These are phyloP conservation scores for Melampsora larici-populina DNA, from an alignment of 1,284 basidiomycete species.

Conservation along the genomic window DNA sequence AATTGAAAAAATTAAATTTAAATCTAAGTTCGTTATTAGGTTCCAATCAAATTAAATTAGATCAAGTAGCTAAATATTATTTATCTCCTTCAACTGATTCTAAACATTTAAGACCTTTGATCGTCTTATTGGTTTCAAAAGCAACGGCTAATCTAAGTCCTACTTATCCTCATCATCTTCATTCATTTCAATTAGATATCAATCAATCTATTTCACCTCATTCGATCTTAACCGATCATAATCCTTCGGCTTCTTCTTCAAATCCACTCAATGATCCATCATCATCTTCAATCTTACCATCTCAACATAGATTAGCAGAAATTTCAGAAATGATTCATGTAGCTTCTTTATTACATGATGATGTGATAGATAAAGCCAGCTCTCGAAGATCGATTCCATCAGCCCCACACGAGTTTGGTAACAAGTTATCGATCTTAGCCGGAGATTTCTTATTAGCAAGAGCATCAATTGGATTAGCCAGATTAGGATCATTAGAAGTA, in stretches of 20 bases:
- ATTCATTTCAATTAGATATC: neutral
- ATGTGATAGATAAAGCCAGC: conserved; percentile 82
- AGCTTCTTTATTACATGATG: conserved; percentile 91
- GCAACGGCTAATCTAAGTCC: conserved; percentile 79
- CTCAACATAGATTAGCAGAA: conserved; percentile 86
- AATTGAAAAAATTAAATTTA: conserved; percentile 71
- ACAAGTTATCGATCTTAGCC: conserved; percentile 88
- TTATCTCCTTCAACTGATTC: conserved; percentile 67
- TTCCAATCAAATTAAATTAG: conserved; percentile 79
- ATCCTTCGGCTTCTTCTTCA: neutral
- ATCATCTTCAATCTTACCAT: conserved; percentile 62
- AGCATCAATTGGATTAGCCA: conserved; percentile 78
- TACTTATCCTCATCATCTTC: neutral
- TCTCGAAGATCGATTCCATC: conserved; percentile 76
- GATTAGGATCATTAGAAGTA: conserved; percentile 81
- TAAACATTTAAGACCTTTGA: conserved; percentile 84
- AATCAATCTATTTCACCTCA: conserved; percentile 15
- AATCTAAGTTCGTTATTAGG: conserved; percentile 78
- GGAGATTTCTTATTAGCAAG: conserved; percentile 94
- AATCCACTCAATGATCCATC: neutral
- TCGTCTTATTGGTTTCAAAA: conserved; percentile 83
- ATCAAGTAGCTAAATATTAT: conserved; percentile 87
- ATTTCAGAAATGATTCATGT: conserved; percentile 99
- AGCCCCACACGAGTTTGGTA: conserved; percentile 85
- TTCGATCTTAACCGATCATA: conserved; percentile 23